Evolutionary conservation across 345 rosid species (phyloP).

Genomic region (Turritis glabra): DNA sequence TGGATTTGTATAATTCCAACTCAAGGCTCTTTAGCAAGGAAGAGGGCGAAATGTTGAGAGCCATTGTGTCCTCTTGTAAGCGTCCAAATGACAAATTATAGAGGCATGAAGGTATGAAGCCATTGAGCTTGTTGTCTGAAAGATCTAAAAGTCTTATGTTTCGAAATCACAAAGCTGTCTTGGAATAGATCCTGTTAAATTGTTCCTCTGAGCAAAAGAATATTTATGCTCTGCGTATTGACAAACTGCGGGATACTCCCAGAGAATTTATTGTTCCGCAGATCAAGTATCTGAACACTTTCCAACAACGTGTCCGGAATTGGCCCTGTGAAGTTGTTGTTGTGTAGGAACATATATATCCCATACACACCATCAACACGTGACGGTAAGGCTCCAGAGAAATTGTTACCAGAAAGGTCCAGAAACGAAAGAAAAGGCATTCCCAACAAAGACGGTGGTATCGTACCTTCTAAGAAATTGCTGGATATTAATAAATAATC

Average conservation of each 20-base stretch:
- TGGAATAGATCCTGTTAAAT: neutral
- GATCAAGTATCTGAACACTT: neutral
- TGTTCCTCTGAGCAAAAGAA: constrained; percentile 1
- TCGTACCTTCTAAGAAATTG: neutral
- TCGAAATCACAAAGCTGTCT: neutral
- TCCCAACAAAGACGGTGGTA: neutral
- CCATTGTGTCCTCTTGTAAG: neutral
- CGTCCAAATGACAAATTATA: neutral
- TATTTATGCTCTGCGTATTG: neutral
- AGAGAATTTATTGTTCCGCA: neutral
- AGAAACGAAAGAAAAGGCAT: neutral
- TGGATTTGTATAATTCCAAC: neutral
- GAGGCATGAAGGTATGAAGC: constrained; percentile 4
- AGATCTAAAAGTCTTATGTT: neutral
- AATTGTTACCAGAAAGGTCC: neutral
- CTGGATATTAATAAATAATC: neutral
- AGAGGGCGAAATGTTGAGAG: neutral
- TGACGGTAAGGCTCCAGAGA: neutral
- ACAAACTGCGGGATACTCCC: neutral
- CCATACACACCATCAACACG: accelerated
- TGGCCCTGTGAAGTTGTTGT: neutral
- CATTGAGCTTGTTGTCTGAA: neutral
- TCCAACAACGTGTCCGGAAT: neutral
- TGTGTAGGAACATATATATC: neutral
- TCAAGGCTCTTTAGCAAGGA: neutral